A percentile compares a stretch with the other conserved stretches of the same genome.
Evolutionary conservation across 257 asterid genomes (phyloP).

Genomic region (Primulina eburnea): DNA sequence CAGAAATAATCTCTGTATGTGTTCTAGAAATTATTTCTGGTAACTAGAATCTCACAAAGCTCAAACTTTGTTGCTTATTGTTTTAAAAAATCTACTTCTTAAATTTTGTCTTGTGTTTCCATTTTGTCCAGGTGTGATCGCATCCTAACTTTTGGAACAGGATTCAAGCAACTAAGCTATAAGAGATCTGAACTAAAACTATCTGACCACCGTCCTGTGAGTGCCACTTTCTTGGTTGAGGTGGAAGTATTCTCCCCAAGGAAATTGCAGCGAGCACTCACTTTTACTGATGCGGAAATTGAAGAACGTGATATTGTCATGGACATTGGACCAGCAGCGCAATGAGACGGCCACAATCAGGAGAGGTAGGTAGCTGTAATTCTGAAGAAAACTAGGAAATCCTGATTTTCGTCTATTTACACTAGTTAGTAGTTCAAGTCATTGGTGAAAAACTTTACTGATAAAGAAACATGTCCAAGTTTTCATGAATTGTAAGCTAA

Average conservation of each 20-base stretch:
- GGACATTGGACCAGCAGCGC: slow-evolving; percentile 32
- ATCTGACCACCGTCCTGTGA: slow-evolving; percentile 95
- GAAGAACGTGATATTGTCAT: slow-evolving; percentile 50
- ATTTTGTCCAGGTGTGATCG: slow-evolving; percentile 79
- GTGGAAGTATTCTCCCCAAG: slow-evolving; percentile 81
- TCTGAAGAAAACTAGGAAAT: slow-evolving; percentile 4
- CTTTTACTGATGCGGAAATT: slow-evolving; percentile 87
- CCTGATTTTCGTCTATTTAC: not conserved
- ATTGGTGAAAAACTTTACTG: not conserved
- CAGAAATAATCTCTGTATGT: no score
- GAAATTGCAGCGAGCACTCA: slow-evolving; percentile 85
- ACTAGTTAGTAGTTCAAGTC: not conserved
- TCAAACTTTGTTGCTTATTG: no score
- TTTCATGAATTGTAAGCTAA: not conserved
- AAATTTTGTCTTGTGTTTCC: not conserved
- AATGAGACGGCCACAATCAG: slow-evolving; percentile 30
- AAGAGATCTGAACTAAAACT: slow-evolving; percentile 62
- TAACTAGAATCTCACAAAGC: not conserved
- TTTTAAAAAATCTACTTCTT: not conserved
- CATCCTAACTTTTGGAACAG: slow-evolving; percentile 73
- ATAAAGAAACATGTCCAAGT: not conserved
- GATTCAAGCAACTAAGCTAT: slow-evolving; percentile 66
- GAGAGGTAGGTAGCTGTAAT: slow-evolving; percentile 43
- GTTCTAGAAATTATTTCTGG: no score
- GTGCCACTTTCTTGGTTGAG: slow-evolving; percentile 70